Conservation (phyloP, 2,329 filamentous ascomycete species). For the Apiospora saccharicola region DNA sequence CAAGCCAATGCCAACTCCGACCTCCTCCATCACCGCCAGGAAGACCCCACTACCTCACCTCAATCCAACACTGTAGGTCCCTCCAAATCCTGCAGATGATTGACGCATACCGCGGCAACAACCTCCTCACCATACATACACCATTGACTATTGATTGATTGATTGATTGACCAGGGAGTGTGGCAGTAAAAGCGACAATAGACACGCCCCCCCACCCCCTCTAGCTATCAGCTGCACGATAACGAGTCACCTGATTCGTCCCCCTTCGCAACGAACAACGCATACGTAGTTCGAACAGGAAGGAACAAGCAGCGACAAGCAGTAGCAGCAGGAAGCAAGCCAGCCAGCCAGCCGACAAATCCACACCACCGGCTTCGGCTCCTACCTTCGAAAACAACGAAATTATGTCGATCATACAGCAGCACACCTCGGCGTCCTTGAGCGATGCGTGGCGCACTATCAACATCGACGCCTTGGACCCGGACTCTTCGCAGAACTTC, state of each 20-base stretch:
- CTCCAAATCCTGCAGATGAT: neutral
- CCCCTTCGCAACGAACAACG: neutral
- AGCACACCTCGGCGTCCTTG: constrained; percentile 66
- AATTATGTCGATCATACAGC: constrained; percentile 72
- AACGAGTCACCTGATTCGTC: constrained; percentile 4
- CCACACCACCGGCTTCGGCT: neutral
- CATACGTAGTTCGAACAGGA: neutral
- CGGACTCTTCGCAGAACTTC: constrained; percentile 91
- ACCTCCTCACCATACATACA: neutral
- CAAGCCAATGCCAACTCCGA: neutral
- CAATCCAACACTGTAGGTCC: neutral
- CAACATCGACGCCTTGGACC: constrained; percentile 90
- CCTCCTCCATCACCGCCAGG: neutral
- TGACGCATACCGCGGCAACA: constrained; percentile 6
- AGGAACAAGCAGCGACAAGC: neutral
- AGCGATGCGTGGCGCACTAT: constrained; percentile 82
- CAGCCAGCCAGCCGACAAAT: neutral
- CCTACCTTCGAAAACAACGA: neutral
- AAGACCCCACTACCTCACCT: constrained; percentile 9
- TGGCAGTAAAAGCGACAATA: neutral
- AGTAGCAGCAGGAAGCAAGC: too few relatives aligned
- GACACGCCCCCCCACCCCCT: neutral
- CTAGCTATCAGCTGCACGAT: neutral
- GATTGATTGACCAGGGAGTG: neutral
- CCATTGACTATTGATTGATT: neutral